These are phyloP conservation scores for Aspergillus haitiensis DNA, from an alignment of 495 filamentous ascomycete genomes.

Conservation along the genomic window DNA sequence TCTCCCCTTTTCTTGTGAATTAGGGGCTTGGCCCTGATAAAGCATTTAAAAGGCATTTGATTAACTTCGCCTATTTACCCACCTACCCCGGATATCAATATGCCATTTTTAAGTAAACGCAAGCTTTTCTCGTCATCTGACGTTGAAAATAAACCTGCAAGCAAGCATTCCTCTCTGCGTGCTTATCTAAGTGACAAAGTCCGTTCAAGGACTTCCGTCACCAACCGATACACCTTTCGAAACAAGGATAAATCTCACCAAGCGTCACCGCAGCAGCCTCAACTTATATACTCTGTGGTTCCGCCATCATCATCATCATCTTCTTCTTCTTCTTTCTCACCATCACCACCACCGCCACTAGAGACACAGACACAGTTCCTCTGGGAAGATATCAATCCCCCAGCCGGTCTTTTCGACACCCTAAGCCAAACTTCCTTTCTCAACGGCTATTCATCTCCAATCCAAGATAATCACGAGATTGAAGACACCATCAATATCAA, in stretches of 20 bases:
- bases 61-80: not conserved
- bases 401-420: slow-evolving; percentile 5
- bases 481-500: not conserved
- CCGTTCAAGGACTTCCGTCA: not conserved
- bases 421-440: not conserved
- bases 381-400: slow-evolving; percentile 26
- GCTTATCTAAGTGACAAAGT: slow-evolving; percentile 8
- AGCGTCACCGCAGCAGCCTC: not conserved
- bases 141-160: not conserved
- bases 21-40: not conserved
- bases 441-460: not conserved
- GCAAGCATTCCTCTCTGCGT: not conserved
- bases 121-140: not conserved
- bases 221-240: not conserved
- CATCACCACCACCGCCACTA: not conserved
- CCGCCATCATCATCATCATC: too few species aligned
- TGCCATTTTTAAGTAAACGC: slow-evolving; percentile 7
- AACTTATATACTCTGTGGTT: too few species aligned
- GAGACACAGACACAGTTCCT: slow-evolving; percentile 14
- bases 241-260: not conserved
- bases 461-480: not conserved
- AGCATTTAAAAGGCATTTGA: not conserved
- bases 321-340: too few species aligned
- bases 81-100: not conserved
- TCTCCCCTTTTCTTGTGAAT: not conserved